Percentiles rank a stretch among this genome's conserved stretches.
Evolutionary conservation across 768 basidiomycete genomes (phyloP).

Genomic region (Russula lepida): DNA sequence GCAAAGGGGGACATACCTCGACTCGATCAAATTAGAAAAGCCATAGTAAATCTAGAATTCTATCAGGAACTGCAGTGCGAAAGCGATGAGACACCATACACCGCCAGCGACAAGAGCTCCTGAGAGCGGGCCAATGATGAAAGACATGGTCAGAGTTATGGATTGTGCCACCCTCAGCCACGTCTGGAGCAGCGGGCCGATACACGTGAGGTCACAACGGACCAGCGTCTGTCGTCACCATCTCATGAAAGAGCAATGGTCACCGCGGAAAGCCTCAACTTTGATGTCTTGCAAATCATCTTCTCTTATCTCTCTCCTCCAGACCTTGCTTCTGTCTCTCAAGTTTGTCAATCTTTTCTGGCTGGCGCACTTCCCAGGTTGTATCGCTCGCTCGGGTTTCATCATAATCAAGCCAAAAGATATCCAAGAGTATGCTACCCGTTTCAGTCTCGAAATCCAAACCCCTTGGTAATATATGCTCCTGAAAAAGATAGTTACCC

Average conservation of each 20-base stretch:
- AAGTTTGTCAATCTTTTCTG: conserved; percentile 59
- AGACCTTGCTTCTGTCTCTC: conserved; percentile 52
- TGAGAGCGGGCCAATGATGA: conserved; percentile 57
- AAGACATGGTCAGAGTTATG: conserved; percentile 36
- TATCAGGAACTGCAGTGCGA: conserved; percentile 21
- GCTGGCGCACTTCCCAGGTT: conserved; percentile 55
- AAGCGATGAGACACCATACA: conserved; percentile 31
- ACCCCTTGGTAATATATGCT: not conserved
- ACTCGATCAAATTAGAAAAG: conserved; percentile 56
- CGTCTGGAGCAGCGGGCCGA: not conserved
- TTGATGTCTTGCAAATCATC: conserved; percentile 67
- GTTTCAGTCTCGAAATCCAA: not conserved
- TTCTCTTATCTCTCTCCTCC: conserved; percentile 42
- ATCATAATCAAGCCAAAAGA: conserved; percentile 46
- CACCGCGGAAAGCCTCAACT: conserved; percentile 56
- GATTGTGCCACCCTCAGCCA: not conserved
- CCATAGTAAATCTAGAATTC: conserved; percentile 47
- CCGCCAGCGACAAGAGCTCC: conserved; percentile 63
- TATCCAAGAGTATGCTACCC: conserved; percentile 39
- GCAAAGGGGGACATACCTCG: conserved; percentile 34
- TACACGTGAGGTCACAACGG: no score
- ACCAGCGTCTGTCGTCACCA: no score
- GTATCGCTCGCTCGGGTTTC: conserved; percentile 51
- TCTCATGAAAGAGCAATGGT: conserved; percentile 47
- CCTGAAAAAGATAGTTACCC: conserved; percentile 39